Evolutionary conservation across 2,329 filamentous ascomycete species (phyloP).

Genomic region (Penicillium digitatum): DNA sequence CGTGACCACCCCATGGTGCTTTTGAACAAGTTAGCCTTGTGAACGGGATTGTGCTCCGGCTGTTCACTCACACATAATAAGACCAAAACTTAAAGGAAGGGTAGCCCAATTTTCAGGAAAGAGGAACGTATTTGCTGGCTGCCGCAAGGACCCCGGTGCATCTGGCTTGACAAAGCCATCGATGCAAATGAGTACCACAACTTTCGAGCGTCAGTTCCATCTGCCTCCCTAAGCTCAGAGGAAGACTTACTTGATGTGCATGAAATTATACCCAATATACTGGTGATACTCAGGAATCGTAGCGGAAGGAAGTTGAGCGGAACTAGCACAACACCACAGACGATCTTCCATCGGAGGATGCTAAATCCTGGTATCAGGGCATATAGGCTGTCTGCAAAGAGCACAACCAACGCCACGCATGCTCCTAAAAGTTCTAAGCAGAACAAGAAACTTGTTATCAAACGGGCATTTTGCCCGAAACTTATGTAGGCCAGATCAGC

Average conservation of each 20-base stretch:
- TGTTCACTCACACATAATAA: conserved; percentile 66
- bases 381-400: conserved; percentile 88
- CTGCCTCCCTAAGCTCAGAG: neutral
- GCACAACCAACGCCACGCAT: conserved; percentile 81
- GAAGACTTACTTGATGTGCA: conserved; percentile 74
- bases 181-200: conserved; percentile 76
- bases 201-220: conserved; percentile 46
- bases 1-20: conserved; percentile 66
- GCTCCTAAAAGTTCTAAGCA: conserved; percentile 81
- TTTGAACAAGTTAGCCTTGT: conserved; percentile 1
- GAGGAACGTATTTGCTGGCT: conserved; percentile 74
- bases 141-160: conserved; percentile 73
- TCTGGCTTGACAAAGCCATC: conserved; percentile 83
- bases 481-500: conserved; percentile 89
- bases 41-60: neutral
- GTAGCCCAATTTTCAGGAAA: conserved; percentile 84
- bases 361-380: conserved; percentile 69
- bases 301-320: conserved; percentile 82
- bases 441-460: conserved; percentile 81
- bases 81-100: conserved; percentile 79
- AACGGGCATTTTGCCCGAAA: conserved; percentile 75
- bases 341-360: conserved; percentile 73
- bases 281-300: conserved; percentile 80
- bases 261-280: conserved; percentile 84
- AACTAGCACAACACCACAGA: conserved; percentile 73